Evolutionary conservation across 2,329 filamentous ascomycete genomes (phyloP), one percentile per base, ranked within the genome.

Genomic region (Mollisiaceae sp.): DNA sequence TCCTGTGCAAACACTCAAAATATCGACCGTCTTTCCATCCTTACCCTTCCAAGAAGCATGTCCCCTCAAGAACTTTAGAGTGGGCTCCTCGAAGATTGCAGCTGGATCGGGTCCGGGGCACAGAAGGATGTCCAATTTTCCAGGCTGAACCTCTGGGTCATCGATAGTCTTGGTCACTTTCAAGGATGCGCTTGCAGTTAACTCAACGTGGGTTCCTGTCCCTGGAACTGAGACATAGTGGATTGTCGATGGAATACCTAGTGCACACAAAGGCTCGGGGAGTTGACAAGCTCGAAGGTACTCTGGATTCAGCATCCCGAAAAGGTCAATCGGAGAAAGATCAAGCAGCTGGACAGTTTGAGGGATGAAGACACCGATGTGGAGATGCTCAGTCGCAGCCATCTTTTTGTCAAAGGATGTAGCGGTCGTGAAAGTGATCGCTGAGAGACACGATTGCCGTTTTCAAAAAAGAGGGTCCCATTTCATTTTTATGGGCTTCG

Each of bases 1-100:
- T 0, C 83, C 84, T 3, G 83, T 83, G 74, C 84, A 86, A 11
- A 86, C 78, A 66, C 80, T 80, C 65, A 86, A 73, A 45, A 86
- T 77, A 65, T 86, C 83, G 14, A 81, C 81, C 5, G 69, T 76
- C 4, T 74, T 65, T 1, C 73, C 73, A 57, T 74, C 73, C 12
- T 65, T 43, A 5, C 67, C 65, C 41, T 45, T 58, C 65, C 65
- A 70, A 8, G 45, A 38, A 9, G 70, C 77, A 64, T 86, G 84
- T 2, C 60, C 71, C 8, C 74, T 73, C 54, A 86, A 69, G 79
- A 83, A 86, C 45, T 73, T 74, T n/a, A 79, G 67, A 1, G 74
- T 77, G 0, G 74, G 77, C 50, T 77, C 64, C 12, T 76, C 75
- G 60, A 77, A 79, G 6, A 61, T 64, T 1, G 59, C 64, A 0